phyloP scores from a whole-genome alignment of 2,329 filamentous ascomycete species.

The Alternaria ventricosa region DNA sequence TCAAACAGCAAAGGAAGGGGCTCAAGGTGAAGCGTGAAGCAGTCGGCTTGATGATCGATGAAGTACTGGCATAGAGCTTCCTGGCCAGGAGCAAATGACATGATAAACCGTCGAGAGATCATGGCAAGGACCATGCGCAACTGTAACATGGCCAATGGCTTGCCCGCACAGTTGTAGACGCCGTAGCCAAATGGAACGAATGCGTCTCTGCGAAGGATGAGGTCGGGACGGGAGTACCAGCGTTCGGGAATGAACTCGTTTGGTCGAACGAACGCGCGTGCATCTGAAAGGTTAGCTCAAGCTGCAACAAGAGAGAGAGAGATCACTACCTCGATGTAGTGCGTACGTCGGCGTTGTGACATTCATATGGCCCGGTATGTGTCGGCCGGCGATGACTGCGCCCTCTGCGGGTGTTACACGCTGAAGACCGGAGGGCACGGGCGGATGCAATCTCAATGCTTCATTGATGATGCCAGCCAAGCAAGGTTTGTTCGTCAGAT shows the following conservation, averaged over 20 bases:
- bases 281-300: slow-evolving; percentile 5
- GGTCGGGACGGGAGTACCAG: slow-evolving; percentile 14
- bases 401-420: slow-evolving; percentile 34
- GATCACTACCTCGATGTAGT: slow-evolving; percentile 12
- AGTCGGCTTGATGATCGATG: not conserved
- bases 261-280: slow-evolving; percentile 18
- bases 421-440: slow-evolving; percentile 26
- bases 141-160: not conserved
- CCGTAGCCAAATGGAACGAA: slow-evolving; percentile 75
- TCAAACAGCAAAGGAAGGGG: not conserved
- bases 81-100: not conserved
- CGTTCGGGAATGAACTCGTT: slow-evolving; percentile 26
- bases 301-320: not conserved
- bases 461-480: slow-evolving; percentile 29
- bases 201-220: slow-evolving; percentile 52
- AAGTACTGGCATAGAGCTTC: not conserved
- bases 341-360: slow-evolving; percentile 22
- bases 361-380: slow-evolving; percentile 28
- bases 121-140: not conserved
- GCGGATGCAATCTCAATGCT: slow-evolving; percentile 21
- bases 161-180: slow-evolving; percentile 52
- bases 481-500: not conserved
- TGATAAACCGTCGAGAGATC: not conserved
- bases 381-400: slow-evolving; percentile 21
- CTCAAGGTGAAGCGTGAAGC: not conserved